Percentiles rank a stretch among this genome's conserved stretches.
Evolutionary conservation across 2,329 filamentous ascomycete genomes (phyloP).

Genomic region (Pyricularia sp.): DNA sequence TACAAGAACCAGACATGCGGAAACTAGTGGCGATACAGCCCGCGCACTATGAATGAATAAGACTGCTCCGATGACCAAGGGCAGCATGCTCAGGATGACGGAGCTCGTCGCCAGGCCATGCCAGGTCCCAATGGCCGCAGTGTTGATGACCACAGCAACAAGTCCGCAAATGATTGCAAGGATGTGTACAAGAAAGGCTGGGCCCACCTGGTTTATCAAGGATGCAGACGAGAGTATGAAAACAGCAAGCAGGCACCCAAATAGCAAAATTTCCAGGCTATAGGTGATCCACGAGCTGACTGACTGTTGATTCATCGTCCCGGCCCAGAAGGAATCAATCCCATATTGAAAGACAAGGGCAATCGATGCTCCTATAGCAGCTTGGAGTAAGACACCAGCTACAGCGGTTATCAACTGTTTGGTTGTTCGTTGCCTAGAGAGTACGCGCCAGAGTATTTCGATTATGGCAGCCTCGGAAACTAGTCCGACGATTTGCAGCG

Average conservation of each 20-base stretch:
- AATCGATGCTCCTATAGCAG: neutral
- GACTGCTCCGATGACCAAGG: conserved; percentile 26
- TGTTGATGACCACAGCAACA: conserved; percentile 20
- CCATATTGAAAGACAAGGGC: neutral
- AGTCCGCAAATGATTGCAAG: conserved; percentile 30
- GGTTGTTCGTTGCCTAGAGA: conserved; percentile 36
- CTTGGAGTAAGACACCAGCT: neutral
- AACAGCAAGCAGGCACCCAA: conserved; percentile 20
- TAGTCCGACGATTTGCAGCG: conserved; percentile 31
- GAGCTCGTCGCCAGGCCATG: conserved; percentile 24
- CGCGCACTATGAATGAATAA: conserved; percentile 31
- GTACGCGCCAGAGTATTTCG: conserved; percentile 35
- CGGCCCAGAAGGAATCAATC: neutral
- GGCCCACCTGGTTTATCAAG: conserved; percentile 33
- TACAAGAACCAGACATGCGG: conserved; percentile 24
- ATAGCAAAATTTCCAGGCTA: neutral
- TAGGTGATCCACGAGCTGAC: neutral
- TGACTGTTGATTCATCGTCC: neutral
- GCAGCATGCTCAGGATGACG: conserved; percentile 23
- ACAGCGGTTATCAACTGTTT: conserved; percentile 14
- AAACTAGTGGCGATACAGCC: conserved; percentile 27
- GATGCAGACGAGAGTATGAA: conserved; percentile 31
- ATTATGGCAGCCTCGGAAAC: conserved; percentile 32
- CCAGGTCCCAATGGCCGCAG: conserved; percentile 29
- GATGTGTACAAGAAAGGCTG: conserved; percentile 27